Conservation (phyloP, 78 protist species). For the Abeoforma whisleri region DNA sequence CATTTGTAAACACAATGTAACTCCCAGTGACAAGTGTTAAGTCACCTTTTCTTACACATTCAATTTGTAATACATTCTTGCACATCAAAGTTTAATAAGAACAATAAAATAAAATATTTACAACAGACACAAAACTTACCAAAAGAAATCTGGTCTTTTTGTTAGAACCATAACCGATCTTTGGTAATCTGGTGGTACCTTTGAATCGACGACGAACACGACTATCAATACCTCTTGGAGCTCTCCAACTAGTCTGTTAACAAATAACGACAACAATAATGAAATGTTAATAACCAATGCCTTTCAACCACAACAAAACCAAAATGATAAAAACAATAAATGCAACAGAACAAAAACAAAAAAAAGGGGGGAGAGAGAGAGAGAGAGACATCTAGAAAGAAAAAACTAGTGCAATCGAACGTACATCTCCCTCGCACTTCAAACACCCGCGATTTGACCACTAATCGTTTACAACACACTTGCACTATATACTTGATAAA, state of each 20-base stretch:
- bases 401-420: too few relatives aligned
- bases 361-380: neutral
- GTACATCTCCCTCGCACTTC: too few relatives aligned
- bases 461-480: too few relatives aligned
- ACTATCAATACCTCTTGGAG: constrained; percentile 93
- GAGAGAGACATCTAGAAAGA: neutral
- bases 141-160: constrained; percentile 53
- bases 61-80: too few relatives aligned
- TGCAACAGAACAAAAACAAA: neutral
- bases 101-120: neutral
- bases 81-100: too few relatives aligned
- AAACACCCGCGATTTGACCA: too few relatives aligned
- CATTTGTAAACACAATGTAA: too few relatives aligned
- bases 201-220: constrained; percentile 83
- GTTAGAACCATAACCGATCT: constrained; percentile 91
- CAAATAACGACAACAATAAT: too few relatives aligned
- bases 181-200: constrained; percentile 69
- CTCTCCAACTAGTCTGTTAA: constrained; percentile 89
- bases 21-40: too few relatives aligned
- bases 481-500: too few relatives aligned
- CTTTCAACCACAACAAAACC: too few relatives aligned
- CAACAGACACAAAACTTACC: neutral
- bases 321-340: neutral
- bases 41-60: too few relatives aligned
- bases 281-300: neutral